These are phyloP conservation scores for Xylaria sp. DNA, from an alignment of 2,329 filamentous ascomycete species.

Conservation along the genomic window DNA sequence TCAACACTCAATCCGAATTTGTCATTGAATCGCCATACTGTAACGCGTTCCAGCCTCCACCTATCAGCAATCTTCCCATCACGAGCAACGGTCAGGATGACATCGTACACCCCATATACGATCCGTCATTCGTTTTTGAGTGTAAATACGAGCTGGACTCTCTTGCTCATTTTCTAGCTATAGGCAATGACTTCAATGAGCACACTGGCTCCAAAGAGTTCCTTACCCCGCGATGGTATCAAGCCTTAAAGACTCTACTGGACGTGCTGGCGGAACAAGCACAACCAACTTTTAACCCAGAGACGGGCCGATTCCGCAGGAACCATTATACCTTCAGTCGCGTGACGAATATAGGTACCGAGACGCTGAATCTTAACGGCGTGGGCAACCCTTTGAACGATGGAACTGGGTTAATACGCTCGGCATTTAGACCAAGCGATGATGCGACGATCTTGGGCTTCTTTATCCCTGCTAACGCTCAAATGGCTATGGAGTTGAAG, in stretches of 20 bases:
- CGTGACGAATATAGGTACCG: conserved; percentile 82
- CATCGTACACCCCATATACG: conserved; percentile 85
- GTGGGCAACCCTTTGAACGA: conserved; percentile 90
- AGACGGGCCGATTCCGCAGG: conserved; percentile 70
- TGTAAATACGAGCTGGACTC: conserved; percentile 99
- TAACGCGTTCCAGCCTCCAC: conserved; percentile 96
- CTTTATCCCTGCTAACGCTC: conserved; percentile 94
- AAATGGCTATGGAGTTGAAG: conserved; percentile 91
- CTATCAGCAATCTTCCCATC: conserved; percentile 78
- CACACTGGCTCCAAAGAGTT: conserved; percentile 83
- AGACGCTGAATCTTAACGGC: conserved; percentile 85
- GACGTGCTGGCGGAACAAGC: conserved; percentile 82
- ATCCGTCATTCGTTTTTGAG: conserved; percentile 88
- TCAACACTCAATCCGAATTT: conserved; percentile 95
- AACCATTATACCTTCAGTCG: conserved; percentile 93
- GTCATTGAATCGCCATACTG: conserved; percentile 96
- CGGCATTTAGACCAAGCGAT: conserved; percentile 93
- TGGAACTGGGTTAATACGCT: conserved; percentile 86
- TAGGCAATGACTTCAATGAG: conserved; percentile 87
- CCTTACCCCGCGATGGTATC: conserved; percentile 80
- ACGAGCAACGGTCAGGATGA: conserved; percentile 86
- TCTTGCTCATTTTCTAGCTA: conserved; percentile 86
- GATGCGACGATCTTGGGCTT: conserved; percentile 95
- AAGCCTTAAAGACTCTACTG: conserved; percentile 79
- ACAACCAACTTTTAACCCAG: conserved; percentile 79